Evolutionary conservation across 164 flowering plant species (phyloP).

Genomic region (Malania oleifera): DNA sequence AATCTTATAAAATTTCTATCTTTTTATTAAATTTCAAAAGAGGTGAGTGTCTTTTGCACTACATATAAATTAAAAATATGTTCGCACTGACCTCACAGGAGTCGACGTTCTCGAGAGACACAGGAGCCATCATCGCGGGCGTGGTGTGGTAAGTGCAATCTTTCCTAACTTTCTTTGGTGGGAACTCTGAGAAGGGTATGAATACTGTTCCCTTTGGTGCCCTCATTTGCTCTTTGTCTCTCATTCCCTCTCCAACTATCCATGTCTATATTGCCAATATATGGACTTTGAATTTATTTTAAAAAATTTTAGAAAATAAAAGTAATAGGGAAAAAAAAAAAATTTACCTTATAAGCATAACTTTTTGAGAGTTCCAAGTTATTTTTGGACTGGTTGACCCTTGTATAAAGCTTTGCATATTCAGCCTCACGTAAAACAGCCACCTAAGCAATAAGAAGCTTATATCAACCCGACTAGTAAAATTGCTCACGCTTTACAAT

Average conservation of each 20-base stretch:
- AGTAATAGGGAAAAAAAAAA: not conserved
- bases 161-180: conserved; percentile 26
- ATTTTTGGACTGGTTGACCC: conserved; percentile 5
- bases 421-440: conserved; percentile 17
- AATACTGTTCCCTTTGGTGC: conserved; percentile 30
- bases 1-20: no score
- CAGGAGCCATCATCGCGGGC: conserved; percentile 35
- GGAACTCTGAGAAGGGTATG: conserved; percentile 30
- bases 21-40: no score
- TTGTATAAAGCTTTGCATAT: conserved; percentile 22
- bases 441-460: conserved; percentile 24
- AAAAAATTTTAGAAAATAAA: not conserved
- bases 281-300: not conserved
- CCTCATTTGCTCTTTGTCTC: conserved; percentile 25
- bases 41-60: no score
- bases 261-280: conserved; percentile 27
- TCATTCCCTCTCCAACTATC: conserved; percentile 32
- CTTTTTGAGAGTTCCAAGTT: conserved; percentile 26
- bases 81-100: conserved; percentile 36
- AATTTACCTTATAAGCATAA: conserved; percentile 22
- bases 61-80: no score
- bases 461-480: no score
- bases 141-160: conserved; percentile 34
- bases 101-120: conserved; percentile 29
- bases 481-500: no score